These are phyloP conservation scores for Blastocystis sp. DNA, from an alignment of 352 stramenopile species.

Conservation along the genomic window DNA sequence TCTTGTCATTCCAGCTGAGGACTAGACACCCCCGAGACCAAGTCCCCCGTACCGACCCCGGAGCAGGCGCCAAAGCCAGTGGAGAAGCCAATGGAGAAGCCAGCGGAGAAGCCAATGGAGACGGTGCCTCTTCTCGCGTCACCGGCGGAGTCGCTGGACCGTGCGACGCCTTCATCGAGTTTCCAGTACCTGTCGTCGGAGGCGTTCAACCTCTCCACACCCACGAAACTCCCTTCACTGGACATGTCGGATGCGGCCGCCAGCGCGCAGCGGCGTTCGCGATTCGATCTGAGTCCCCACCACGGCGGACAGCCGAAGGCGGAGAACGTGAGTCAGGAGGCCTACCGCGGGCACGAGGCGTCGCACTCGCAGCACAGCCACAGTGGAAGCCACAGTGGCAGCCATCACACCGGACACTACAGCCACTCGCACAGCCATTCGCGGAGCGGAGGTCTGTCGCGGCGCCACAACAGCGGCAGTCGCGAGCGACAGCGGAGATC, in stretches of 20 bases:
- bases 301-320: too few relatives aligned
- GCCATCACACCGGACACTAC: neutral
- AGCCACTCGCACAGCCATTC: slow-evolving; percentile 1
- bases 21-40: too few relatives aligned
- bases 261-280: neutral
- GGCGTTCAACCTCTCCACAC: neutral
- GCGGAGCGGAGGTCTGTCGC: neutral
- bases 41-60: neutral
- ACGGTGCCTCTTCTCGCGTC: neutral
- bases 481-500: neutral
- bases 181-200: neutral
- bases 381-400: neutral
- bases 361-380: too few relatives aligned
- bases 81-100: neutral
- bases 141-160: neutral
- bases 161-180: neutral
- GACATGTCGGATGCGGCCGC: neutral
- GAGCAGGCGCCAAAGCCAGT: neutral
- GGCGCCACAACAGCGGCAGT: neutral
- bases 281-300: neutral
- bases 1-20: too few relatives aligned
- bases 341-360: too few relatives aligned
- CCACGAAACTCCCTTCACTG: neutral
- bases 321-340: too few relatives aligned
- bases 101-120: neutral